Evolutionary conservation across 2,329 filamentous ascomycete genomes (phyloP).

Genomic region (Colletotrichum sp.): DNA sequence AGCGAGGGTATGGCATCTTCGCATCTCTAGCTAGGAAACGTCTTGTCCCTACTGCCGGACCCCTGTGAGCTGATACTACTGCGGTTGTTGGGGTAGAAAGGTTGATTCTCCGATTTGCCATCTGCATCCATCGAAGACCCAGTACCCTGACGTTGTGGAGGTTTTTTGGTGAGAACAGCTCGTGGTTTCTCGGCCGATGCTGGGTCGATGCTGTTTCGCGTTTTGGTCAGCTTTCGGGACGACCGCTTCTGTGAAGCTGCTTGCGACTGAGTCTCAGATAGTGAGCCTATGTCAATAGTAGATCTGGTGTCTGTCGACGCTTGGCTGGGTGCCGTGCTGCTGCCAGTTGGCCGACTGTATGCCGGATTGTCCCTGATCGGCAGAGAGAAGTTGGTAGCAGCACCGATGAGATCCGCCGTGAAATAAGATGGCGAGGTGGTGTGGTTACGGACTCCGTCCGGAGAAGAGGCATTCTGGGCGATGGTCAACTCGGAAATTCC

Average conservation of each 20-base stretch:
- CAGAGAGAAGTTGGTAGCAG: slow-evolving; percentile 14
- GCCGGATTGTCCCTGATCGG: slow-evolving; percentile 27
- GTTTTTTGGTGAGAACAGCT: slow-evolving; percentile 42
- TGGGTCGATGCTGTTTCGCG: slow-evolving; percentile 39
- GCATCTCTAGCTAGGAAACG: not conserved
- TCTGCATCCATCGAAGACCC: slow-evolving; percentile 14
- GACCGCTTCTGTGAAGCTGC: slow-evolving; percentile 34
- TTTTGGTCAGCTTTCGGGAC: slow-evolving; percentile 47
- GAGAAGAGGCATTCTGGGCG: not conserved
- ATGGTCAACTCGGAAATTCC: not conserved
- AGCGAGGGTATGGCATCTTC: not conserved
- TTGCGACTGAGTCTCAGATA: slow-evolving; percentile 23
- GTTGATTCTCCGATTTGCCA: slow-evolving; percentile 2
- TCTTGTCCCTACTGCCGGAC: slow-evolving; percentile 6
- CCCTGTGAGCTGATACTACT: slow-evolving; percentile 18
- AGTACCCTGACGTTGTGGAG: slow-evolving; percentile 33
- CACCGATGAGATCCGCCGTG: slow-evolving; percentile 20
- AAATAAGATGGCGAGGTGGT: slow-evolving; percentile 25
- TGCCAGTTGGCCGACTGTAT: slow-evolving; percentile 24
- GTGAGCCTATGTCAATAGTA: slow-evolving; percentile 29
- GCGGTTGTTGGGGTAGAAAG: not conserved
- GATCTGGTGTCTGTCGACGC: slow-evolving; percentile 37
- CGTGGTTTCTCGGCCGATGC: slow-evolving; percentile 34
- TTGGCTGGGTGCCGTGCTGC: slow-evolving; percentile 27
- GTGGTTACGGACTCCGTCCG: slow-evolving; percentile 6